These are phyloP conservation scores for Oidium heveae DNA, from an alignment of 2,329 filamentous ascomycete species.

Conservation along the genomic window DNA sequence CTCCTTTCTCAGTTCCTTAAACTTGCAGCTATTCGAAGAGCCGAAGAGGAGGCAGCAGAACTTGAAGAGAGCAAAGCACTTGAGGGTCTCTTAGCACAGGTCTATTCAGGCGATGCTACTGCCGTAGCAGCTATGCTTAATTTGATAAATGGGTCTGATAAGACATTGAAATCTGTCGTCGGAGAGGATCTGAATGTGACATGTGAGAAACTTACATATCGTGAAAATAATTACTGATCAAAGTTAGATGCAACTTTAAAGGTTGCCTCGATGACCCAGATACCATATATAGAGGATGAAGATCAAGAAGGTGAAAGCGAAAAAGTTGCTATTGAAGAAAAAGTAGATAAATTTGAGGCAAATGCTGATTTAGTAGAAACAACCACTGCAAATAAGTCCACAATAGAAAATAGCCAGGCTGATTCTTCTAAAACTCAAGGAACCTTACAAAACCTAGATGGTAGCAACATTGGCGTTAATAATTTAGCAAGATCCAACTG, in stretches of 20 bases:
- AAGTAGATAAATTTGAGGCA: no score
- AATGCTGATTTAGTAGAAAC: no score
- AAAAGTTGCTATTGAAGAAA: background rate
- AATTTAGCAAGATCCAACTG: constrained; percentile 34
- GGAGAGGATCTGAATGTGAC: constrained; percentile 41
- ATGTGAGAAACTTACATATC: constrained; percentile 27
- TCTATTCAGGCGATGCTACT: constrained; percentile 53
- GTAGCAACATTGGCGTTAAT: constrained; percentile 15
- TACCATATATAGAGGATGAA: background rate
- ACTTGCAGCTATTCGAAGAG: constrained; percentile 49
- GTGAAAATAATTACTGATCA: background rate
- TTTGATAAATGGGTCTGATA: constrained; percentile 46
- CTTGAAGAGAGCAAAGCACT: constrained; percentile 56
- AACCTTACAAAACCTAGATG: constrained; percentile 3
- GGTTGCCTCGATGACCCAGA: background rate
- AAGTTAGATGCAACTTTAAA: background rate
- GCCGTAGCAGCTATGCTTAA: constrained; percentile 55
- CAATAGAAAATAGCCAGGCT: background rate
- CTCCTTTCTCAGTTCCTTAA: constrained; percentile 57
- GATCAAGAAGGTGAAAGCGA: background rate
- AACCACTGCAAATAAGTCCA: no score
- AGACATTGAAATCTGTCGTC: constrained; percentile 37
- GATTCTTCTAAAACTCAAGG: background rate
- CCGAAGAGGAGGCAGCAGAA: constrained; percentile 35
- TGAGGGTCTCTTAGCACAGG: constrained; percentile 52